Evolutionary conservation across 805 yeast genomes (phyloP), one percentile per base, ranked within the genome.

Genomic region (Kuraishia cidri): DNA sequence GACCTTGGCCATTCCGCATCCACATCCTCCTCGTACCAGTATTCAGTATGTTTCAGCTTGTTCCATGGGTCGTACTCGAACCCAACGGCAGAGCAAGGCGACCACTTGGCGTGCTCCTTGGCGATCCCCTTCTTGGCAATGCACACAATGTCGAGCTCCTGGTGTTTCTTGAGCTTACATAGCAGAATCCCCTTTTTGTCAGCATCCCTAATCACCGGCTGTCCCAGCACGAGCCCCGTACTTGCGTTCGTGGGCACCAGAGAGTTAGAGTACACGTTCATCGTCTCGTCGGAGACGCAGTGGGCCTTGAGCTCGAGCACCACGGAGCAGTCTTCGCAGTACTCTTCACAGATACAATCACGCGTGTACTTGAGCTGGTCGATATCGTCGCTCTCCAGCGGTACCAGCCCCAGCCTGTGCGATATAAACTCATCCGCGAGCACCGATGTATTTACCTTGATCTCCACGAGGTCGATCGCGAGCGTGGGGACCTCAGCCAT

Each of bases 21-120:
- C 22, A 84, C 81, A 51, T 77, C 82, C 40, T 78, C 90, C 60
- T 92, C 98, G 54, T 81, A 85, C 99, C 99, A 92, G 52, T 73
- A 84, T 47, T 87, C 95, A 0, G 98, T 92, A 55, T 92, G 98
- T 52, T 83, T 80, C 48, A 92, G 69, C 60, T 90, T 92, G 60
- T 92, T 92, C 94, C 95, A 90, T n/a, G 99, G 98, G 50, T 90
- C 98, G 52, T 90, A 90, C 57, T 90, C 98, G 48, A 90, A 90
- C 13, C 94, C 97, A 35, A 90, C 73, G 15, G 97, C 97, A 0
- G 97, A 72, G 44, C 94, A 82, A 9, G 98, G 97, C 5, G 92
- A 79, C 99, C 99, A 92, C 52, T 92, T 92, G 31, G 98, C 96
- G 53, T 92, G 99, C 55, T 92, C 99, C 55, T 88, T 88, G 31